Evolutionary conservation across 176 grass and related monocot species (phyloP).

Genomic region (Bothriochloa decipiens): DNA sequence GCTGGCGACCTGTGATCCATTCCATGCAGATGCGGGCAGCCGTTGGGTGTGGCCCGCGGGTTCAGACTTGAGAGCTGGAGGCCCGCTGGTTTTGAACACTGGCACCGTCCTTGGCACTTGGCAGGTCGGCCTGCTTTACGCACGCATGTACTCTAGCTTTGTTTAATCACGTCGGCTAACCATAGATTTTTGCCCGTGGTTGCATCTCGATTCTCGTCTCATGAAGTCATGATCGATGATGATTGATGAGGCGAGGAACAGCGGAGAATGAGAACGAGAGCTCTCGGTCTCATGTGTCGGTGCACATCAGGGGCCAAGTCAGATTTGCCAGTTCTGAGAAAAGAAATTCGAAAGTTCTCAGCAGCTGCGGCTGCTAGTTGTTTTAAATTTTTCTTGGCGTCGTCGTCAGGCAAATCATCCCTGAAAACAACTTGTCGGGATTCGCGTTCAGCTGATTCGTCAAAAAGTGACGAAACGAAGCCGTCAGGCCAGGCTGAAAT

Average conservation of each 20-base stretch:
- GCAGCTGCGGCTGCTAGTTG: not conserved
- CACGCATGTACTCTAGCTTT: not conserved
- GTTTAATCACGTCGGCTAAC: conserved; percentile 14
- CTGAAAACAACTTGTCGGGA: conserved; percentile 30
- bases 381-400: not conserved
- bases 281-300: not conserved
- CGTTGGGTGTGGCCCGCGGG: not conserved
- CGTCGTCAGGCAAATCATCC: not conserved
- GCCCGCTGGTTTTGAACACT: conserved; percentile 1
- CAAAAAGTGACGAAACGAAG: conserved; percentile 3
- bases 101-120: too few species aligned
- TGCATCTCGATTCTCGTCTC: not conserved
- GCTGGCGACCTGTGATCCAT: not conserved
- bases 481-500: not conserved
- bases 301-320: not conserved
- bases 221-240: not conserved
- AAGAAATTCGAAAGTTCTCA: not conserved
- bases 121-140: too few species aligned
- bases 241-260: conserved; percentile 12
- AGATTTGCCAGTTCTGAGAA: not conserved
- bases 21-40: not conserved
- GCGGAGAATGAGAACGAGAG: not conserved
- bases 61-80: not conserved
- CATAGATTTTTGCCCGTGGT: not conserved
- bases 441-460: not conserved